These are phyloP conservation scores for Spiraea crenata DNA, from an alignment of 331 rosid genomes.

Conservation along the genomic window DNA sequence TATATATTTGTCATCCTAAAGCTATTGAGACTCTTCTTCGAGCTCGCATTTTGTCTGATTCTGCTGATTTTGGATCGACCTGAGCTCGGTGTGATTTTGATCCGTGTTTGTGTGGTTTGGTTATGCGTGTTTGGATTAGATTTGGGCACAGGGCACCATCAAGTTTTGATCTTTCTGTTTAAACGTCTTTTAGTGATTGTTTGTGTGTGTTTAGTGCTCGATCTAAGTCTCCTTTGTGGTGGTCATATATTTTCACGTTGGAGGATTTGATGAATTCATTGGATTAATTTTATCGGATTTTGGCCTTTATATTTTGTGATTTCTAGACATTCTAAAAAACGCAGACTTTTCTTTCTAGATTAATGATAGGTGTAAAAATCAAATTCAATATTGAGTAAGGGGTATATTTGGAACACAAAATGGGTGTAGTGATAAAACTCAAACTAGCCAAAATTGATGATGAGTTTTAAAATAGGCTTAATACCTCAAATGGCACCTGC, in stretches of 20 bases:
- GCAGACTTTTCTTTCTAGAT: no score
- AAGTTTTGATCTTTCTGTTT: not conserved
- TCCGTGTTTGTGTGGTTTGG: not conserved
- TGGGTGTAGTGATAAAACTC: no score
- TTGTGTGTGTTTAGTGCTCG: not conserved
- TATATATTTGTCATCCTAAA: no score
- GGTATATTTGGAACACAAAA: no score
- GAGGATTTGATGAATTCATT: not conserved
- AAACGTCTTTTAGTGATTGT: not conserved
- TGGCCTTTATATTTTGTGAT: not conserved
- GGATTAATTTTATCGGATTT: not conserved
- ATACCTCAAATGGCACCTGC: no score
- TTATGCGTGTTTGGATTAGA: not conserved
- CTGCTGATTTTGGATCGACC: slow-evolving; percentile 2
- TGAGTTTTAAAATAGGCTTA: no score
- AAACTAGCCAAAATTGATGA: no score
- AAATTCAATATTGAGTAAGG: no score
- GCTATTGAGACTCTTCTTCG: no score
- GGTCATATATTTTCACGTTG: no score
- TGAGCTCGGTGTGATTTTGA: not conserved
- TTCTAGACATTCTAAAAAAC: no score
- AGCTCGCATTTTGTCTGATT: slow-evolving; percentile 5
- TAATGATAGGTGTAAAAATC: no score
- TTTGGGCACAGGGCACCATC: not conserved
- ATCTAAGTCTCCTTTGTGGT: slow-evolving; percentile 7